Evolutionary conservation across 129 eudicot species (phyloP).

Genomic region (Dittrichia graveolens): DNA sequence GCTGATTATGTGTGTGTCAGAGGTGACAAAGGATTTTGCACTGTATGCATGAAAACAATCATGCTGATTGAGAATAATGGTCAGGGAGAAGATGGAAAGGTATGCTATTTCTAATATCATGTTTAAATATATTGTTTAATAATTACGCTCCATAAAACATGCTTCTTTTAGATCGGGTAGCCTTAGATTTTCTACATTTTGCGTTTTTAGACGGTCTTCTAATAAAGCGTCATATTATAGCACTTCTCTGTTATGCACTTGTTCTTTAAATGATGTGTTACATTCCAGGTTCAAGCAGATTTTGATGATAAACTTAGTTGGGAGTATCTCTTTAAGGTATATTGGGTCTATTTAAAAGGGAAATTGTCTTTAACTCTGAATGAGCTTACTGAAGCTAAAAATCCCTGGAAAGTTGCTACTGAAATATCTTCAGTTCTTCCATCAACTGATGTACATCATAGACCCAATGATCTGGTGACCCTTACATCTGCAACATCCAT

Average conservation of each 20-base stretch:
- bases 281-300: conserved; percentile 82
- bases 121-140: neutral
- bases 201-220: neutral
- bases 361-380: conserved; percentile 63
- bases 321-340: conserved; percentile 98
- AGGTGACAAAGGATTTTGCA: conserved; percentile 94
- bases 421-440: conserved; percentile 31
- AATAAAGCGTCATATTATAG: neutral
- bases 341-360: conserved; percentile 76
- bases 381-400: conserved; percentile 76
- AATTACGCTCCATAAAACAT: neutral
- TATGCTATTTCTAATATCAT: conserved; percentile 34
- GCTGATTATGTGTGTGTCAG: conserved; percentile 78
- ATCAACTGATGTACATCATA: conserved; percentile 30
- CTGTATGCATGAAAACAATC: conserved; percentile 85
- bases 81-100: conserved; percentile 73
- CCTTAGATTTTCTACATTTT: neutral
- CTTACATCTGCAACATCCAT: conserved; percentile 30
- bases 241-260: neutral
- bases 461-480: conserved; percentile 27
- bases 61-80: conserved; percentile 85
- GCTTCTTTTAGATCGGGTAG: conserved; percentile 1
- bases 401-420: conserved; percentile 60
- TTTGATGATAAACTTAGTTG: conserved; percentile 94
- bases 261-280: neutral